Percentiles rank a stretch among this genome's conserved stretches.
These are phyloP conservation scores for Mycena metata DNA, from an alignment of 768 basidiomycete species.

Conservation along the genomic window DNA sequence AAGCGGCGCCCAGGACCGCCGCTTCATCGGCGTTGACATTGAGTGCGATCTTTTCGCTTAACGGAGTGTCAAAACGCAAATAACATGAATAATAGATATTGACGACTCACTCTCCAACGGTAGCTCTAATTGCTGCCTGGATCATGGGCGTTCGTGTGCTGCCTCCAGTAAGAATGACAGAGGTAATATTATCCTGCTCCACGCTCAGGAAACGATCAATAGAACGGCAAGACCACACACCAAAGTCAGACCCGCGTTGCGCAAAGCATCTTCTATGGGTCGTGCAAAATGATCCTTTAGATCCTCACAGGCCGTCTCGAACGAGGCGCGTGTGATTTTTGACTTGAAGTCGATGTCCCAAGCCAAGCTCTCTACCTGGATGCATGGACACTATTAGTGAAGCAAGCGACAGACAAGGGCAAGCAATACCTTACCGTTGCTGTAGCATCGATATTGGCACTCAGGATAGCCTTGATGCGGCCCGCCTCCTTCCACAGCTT, in stretches of 20 bases:
- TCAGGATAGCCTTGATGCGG: constrained; percentile 91
- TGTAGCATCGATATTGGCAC: constrained; percentile 88
- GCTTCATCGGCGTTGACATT: constrained; percentile 99
- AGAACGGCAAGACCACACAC: constrained; percentile 53
- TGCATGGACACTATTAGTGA: constrained; percentile 18
- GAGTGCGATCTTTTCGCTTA: constrained; percentile 85
- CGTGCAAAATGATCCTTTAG: constrained; percentile 71
- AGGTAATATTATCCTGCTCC: constrained; percentile 81
- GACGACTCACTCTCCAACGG: constrained; percentile 80
- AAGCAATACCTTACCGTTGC: constrained; percentile 67
- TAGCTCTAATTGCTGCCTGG: constrained; percentile 80
- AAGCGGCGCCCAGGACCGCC: constrained; percentile 91
- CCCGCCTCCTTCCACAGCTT: constrained; percentile 96
- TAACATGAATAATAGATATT: constrained; percentile 3
- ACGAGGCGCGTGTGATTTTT: constrained; percentile 81
- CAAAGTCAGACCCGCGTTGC: constrained; percentile 73
- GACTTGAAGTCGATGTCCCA: constrained; percentile 93
- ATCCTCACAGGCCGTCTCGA: constrained; percentile 82
- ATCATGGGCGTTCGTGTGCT: constrained; percentile 93
- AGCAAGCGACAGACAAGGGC: neutral
- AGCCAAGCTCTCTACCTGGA: constrained; percentile 86
- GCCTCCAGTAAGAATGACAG: constrained; percentile 95
- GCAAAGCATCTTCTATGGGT: constrained; percentile 83
- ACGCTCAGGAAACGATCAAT: constrained; percentile 17
- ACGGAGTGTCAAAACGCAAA: constrained; percentile 1